Evolutionary conservation across 1,284 basidiomycete genomes (phyloP).

Genomic region (Somion occarium): DNA sequence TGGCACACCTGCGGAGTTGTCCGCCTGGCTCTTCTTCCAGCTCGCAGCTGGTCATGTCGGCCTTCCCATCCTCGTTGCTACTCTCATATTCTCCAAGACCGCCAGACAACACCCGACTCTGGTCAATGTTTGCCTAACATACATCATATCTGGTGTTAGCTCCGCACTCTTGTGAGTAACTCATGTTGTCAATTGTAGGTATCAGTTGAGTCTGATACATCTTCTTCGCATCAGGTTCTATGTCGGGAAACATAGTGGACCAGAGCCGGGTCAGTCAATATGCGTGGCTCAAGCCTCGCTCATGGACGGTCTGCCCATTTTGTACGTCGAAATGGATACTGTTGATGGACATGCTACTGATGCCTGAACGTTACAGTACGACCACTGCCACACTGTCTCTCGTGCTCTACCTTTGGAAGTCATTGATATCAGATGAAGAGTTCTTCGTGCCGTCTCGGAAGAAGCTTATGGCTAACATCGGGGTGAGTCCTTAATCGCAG

Average conservation of each 20-base stretch:
- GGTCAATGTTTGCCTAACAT: slow-evolving; percentile 49
- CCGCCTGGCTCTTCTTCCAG: slow-evolving; percentile 41
- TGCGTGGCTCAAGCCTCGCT: slow-evolving; percentile 43
- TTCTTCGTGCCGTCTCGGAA: neutral
- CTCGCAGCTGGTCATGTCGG: slow-evolving; percentile 44
- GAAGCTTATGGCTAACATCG: neutral
- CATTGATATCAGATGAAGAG: neutral
- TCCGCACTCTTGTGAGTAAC: slow-evolving; percentile 37
- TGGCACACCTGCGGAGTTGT: neutral
- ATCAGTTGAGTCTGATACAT: neutral
- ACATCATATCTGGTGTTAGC: slow-evolving; percentile 30
- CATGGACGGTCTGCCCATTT: slow-evolving; percentile 38
- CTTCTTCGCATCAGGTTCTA: slow-evolving; percentile 19
- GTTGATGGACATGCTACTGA: neutral
- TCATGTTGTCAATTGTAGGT: slow-evolving; percentile 17
- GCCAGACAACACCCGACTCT: slow-evolving; percentile 41
- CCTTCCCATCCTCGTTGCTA: slow-evolving; percentile 44
- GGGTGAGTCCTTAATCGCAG: slow-evolving; percentile 8
- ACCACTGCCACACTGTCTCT: slow-evolving; percentile 1
- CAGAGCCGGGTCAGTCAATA: slow-evolving; percentile 34
- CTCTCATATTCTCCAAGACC: slow-evolving; percentile 37
- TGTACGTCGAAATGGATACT: slow-evolving; percentile 29
- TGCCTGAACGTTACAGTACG: neutral
- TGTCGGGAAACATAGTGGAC: slow-evolving; percentile 32
- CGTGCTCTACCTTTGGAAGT: neutral